Percentiles rank a stretch among this genome's conserved stretches.
Evolutionary conservation across 1,139 yeast species (phyloP).

Genomic region (Diutina sp.): DNA sequence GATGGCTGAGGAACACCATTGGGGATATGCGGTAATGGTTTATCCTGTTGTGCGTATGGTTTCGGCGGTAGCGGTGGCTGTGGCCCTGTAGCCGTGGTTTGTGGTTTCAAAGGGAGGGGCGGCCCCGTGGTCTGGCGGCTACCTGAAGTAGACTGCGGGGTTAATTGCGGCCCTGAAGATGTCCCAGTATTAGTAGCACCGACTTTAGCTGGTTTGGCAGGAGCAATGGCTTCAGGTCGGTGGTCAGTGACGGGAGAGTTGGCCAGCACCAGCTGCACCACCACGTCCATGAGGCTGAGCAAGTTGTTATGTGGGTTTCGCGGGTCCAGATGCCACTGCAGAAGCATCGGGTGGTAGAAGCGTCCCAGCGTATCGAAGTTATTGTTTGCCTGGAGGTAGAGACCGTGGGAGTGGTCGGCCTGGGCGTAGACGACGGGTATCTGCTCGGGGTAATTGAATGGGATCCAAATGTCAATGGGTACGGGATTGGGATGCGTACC

Average conservation of each 20-base stretch:
- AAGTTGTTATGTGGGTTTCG: constrained; percentile 18
- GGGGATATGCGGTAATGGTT: neutral
- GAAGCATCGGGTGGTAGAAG: constrained; percentile 57
- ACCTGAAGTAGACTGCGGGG: neutral
- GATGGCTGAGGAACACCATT: neutral
- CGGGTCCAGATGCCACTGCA: constrained; percentile 36
- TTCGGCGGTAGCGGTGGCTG: neutral
- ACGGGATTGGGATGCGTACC: constrained; percentile 32
- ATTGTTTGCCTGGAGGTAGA: constrained; percentile 43
- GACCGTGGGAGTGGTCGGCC: constrained; percentile 17
- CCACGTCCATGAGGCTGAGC: constrained; percentile 16
- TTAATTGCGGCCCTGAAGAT: neutral
- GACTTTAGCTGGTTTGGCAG: neutral
- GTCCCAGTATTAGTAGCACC: neutral
- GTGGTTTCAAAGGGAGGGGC: constrained; percentile 6
- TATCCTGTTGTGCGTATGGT: neutral
- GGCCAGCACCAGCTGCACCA: neutral
- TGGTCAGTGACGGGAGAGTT: neutral
- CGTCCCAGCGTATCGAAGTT: constrained; percentile 64
- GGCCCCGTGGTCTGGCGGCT: constrained; percentile 6
- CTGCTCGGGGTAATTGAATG: constrained; percentile 50
- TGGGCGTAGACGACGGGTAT: constrained; percentile 54
- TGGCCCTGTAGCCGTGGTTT: neutral
- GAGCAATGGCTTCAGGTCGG: neutral
- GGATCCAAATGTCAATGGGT: constrained; percentile 73